Base-by-base conservation (phyloP, 345 rosid species). In the Hibiscus syriacus region DNA sequence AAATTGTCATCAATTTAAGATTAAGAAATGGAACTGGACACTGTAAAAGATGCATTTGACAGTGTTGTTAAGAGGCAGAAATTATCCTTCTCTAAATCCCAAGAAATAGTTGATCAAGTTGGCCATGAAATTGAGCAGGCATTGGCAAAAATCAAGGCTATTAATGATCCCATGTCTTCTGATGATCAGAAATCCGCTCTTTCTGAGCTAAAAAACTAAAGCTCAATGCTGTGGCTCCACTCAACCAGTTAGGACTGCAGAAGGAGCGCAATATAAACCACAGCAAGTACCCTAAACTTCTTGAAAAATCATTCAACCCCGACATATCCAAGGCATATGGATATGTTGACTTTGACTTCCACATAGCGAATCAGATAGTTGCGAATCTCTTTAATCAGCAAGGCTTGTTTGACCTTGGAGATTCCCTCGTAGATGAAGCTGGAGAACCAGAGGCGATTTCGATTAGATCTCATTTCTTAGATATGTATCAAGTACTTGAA, bases 391-490 rank as follows among this genome's bases (percentile, higher is more conserved):
- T 87, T 39, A 87, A 93, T 75, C 76, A 76, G 75, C 84, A 82
- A 56, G 95, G 97, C 23, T 79, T 85, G 78, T 89, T 93, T 76
- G 92, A 91, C 70, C 67, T 89, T 23, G 95, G 97, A 49, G 96
- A 93, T 76, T 85, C 82, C 79, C 73, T 90, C 12, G 72, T 79
- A 63, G 76, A 72, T 57, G 97, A 92, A 70, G 83, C 88, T 75
- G 83, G 75, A 56, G 87, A 77, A 74, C 74, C 85, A 16, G 85
- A 77, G 73, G 81, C 74, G 10, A 57, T 61, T 55, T 67, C 57
- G 67, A 55, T 72, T 26, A 83, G 78, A 74, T 83, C 84, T 66
- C 88, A 83, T 39, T 89, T 76, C 63, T 55, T 84, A 60, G 87
- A 89, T 73, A 61, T 89, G 76, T 70, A 80, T 71, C 81, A 67